These are phyloP conservation scores for Acmispon strigosus DNA, from an alignment of 306 rosid genomes.

Conservation along the genomic window DNA sequence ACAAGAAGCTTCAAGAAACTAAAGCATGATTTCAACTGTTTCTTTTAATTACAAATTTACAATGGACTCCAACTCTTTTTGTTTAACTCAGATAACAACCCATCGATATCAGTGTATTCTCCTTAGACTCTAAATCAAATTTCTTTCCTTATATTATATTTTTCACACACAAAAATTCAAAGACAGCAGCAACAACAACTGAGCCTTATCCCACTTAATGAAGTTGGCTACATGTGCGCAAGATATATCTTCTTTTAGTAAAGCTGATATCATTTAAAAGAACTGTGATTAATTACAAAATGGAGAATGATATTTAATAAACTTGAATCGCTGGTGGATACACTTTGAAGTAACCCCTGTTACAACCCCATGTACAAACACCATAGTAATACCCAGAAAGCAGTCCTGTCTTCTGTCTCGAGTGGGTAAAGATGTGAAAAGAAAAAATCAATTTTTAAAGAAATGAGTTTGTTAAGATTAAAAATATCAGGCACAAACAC, in stretches of 20 bases:
- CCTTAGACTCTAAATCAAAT: not conserved
- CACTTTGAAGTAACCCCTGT: not conserved
- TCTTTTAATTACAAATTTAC: not conserved
- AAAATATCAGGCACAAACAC: too few species aligned
- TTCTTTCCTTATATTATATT: not conserved
- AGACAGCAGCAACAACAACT: not conserved
- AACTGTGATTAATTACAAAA: not conserved
- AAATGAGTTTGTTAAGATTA: not conserved
- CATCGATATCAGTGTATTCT: not conserved
- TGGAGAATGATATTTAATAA: not conserved
- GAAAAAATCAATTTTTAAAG: too few species aligned
- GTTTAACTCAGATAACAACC: not conserved
- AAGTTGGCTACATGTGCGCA: not conserved
- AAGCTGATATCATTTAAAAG: not conserved
- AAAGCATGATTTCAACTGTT: not conserved
- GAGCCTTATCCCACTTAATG: not conserved
- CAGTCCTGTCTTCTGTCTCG: too few species aligned
- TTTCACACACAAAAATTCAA: not conserved
- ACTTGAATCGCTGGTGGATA: not conserved
- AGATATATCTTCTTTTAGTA: not conserved
- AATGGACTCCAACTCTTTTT: not conserved
- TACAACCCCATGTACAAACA: too few species aligned
- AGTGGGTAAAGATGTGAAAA: too few species aligned
- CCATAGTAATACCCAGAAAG: too few species aligned
- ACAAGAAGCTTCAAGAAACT: conserved; percentile 4